A percentile compares a stretch with the other conserved stretches of the same genome.
phyloP scores from a whole-genome alignment of 2,329 filamentous ascomycete genomes.

The Claviceps paspali region DNA sequence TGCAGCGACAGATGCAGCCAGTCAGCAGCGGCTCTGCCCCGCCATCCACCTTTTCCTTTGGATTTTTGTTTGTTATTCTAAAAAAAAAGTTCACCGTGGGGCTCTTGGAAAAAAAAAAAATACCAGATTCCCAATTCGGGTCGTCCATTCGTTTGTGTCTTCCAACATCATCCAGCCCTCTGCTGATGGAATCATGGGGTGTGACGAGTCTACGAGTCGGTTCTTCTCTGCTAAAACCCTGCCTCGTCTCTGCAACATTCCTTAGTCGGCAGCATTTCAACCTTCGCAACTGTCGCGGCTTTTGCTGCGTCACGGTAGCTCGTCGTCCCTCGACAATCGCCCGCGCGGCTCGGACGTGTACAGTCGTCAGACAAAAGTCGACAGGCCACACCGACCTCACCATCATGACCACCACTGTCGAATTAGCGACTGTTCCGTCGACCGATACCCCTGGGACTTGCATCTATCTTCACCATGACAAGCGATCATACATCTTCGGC shows the following conservation, averaged over 20 bases:
- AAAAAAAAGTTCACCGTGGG: not conserved
- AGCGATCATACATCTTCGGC: slow-evolving; percentile 74
- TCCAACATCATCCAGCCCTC: not conserved
- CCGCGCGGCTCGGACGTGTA: not conserved
- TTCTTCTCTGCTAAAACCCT: not conserved
- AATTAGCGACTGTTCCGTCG: slow-evolving; percentile 69
- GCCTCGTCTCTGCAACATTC: not conserved
- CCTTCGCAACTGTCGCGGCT: not conserved
- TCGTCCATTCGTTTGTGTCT: not conserved
- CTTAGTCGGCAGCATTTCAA: not conserved
- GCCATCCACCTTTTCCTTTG: not conserved
- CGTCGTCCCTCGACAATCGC: not conserved
- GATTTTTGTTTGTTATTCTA: too few species aligned
- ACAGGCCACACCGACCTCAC: slow-evolving; percentile 1
- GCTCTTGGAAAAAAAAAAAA: not conserved
- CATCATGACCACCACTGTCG: slow-evolving; percentile 57
- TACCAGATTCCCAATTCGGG: not conserved
- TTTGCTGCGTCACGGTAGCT: not conserved
- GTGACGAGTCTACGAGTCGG: slow-evolving; percentile 1
- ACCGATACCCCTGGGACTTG: slow-evolving; percentile 74
- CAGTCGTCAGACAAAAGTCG: not conserved
- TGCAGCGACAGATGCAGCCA: not conserved
- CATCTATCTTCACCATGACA: slow-evolving; percentile 65
- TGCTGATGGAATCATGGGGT: slow-evolving; percentile 6
- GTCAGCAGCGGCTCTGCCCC: not conserved